Evolutionary conservation across 495 filamentous ascomycete genomes (phyloP), one percentile per base, ranked within the genome.

Genomic region (Penicillium coprophilum): DNA sequence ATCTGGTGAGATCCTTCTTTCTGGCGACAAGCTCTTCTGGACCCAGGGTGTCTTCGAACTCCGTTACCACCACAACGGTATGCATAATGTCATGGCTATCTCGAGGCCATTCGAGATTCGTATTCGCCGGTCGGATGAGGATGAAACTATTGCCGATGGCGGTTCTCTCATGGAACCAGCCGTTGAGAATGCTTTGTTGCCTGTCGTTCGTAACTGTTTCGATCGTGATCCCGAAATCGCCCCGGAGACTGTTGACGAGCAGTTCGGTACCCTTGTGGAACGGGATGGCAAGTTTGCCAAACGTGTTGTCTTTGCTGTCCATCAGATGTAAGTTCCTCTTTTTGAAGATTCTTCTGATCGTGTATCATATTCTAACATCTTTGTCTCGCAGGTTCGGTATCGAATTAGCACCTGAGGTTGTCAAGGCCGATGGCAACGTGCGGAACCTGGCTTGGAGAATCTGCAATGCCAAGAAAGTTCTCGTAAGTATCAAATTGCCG

Each of bases 1-100:
- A 2, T 73, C 72, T 6, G 94, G 94, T 55, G 92, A 97, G 69
- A 84, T 97, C 73, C 69, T 89, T 36, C 97, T 98, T 62, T 80
- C 84, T 15, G 92, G 92, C 38, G 92, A 97, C 79, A 97, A 97
- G 76, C 80, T 94, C 13, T 97, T 91, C 85, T 98, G 94, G 94
- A 94, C 87, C 1, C 88, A 92, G 39, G 94, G 94, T 46, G 88
- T 91, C 38, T 97, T 95, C 67, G 94, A 98, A 65, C 92, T 98
- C 74, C 86, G 94, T 10, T 97, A 96, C 74, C 94, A 98, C 77
- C 94, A 98, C 74, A 87, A 90, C 61, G 91, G 90, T 55, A 88
- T 89, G 64, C 90, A 97, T 71, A 90, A 90, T 62, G 93, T 97
- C 67, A 96, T 98, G 95, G 87, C 92, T 19, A 90, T 97, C 60